These are phyloP conservation scores for Ascochyta rabiei DNA, from an alignment of 2,329 filamentous ascomycete genomes.

Conservation along the genomic window DNA sequence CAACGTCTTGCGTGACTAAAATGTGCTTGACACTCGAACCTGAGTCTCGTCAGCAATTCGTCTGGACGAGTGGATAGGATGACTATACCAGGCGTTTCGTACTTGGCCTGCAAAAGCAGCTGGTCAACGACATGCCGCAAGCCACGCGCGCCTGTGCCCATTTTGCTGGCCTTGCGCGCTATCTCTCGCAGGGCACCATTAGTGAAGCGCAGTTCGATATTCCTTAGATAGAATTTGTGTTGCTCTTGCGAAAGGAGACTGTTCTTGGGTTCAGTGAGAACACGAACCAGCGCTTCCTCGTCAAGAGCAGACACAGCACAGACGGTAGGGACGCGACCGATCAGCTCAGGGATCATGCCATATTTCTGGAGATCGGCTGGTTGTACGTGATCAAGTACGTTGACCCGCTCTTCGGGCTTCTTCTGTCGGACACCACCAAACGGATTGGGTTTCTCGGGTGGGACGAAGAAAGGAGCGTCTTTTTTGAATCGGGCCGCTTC, in stretches of 20 bases:
- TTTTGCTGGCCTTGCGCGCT: slow-evolving; percentile 70
- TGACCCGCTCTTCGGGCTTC: slow-evolving; percentile 49
- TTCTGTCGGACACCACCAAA: slow-evolving; percentile 27
- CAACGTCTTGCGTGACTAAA: slow-evolving; percentile 54
- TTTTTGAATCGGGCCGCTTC: slow-evolving; percentile 63
- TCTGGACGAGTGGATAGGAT: not conserved
- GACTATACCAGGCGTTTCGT: slow-evolving; percentile 52
- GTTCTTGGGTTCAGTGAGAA: slow-evolving; percentile 91
- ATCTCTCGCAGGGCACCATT: slow-evolving; percentile 80
- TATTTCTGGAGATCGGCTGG: slow-evolving; percentile 81
- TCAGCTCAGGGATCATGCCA: slow-evolving; percentile 92
- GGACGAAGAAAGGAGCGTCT: slow-evolving; percentile 62
- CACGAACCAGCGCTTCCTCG: slow-evolving; percentile 73
- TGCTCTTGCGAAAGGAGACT: slow-evolving; percentile 87
- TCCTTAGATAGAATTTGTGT: slow-evolving; percentile 81
- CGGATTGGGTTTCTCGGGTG: slow-evolving; percentile 31
- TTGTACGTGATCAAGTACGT: slow-evolving; percentile 72
- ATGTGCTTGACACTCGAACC: slow-evolving; percentile 54
- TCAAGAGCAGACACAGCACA: slow-evolving; percentile 81
- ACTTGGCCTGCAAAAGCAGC: slow-evolving; percentile 54
- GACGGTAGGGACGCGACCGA: slow-evolving; percentile 91
- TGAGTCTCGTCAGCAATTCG: slow-evolving; percentile 17
- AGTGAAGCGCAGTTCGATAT: slow-evolving; percentile 80
- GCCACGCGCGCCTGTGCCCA: slow-evolving; percentile 71
- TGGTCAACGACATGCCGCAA: slow-evolving; percentile 57